phyloP scores from a whole-genome alignment of 1,284 basidiomycete species.

The Kalmanozyma brasiliensis region DNA sequence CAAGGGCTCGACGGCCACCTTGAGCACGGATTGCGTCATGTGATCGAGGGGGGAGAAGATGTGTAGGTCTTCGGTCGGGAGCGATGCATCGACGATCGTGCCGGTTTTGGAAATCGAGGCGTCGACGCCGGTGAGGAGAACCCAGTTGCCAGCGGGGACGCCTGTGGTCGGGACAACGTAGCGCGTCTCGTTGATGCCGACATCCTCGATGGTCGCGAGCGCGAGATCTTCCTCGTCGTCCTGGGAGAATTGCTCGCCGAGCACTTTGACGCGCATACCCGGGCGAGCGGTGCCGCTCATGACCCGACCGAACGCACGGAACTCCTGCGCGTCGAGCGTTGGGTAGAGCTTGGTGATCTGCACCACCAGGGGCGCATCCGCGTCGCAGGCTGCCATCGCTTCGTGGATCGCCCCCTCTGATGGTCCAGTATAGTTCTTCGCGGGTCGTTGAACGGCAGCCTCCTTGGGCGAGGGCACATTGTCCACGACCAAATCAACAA shows the following conservation, averaged over 20 bases:
- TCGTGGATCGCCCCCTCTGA: conserved; percentile 69
- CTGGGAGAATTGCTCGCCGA: conserved; percentile 94
- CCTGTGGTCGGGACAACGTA: conserved; percentile 90
- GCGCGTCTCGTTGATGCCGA: conserved; percentile 91
- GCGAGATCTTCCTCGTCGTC: conserved; percentile 99
- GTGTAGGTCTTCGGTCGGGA: conserved; percentile 78
- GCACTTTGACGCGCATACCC: conserved; percentile 88
- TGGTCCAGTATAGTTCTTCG: conserved; percentile 54
- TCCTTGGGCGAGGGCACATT: conserved; percentile 86
- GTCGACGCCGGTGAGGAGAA: conserved; percentile 91
- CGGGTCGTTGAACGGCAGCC: conserved; percentile 78
- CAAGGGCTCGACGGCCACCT: conserved; percentile 97
- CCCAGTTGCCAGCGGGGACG: conserved; percentile 89
- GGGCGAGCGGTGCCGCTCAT: conserved; percentile 88
- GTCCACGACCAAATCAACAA: conserved; percentile 91
- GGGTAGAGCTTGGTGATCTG: conserved; percentile 94
- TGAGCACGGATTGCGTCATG: conserved; percentile 96
- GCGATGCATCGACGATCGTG: conserved; percentile 73
- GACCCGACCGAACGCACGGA: conserved; percentile 93
- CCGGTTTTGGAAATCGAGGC: conserved; percentile 94
- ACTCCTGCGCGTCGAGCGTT: conserved; percentile 92
- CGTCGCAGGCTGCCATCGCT: conserved; percentile 83
- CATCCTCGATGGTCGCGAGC: conserved; percentile 82
- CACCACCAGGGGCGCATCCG: conserved; percentile 88
- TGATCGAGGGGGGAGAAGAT: conserved; percentile 96